A percentile compares a stretch with the other conserved stretches of the same genome.
Conservation (phyloP, 2,329 filamentous ascomycete species). For the Penicillium paneum region DNA sequence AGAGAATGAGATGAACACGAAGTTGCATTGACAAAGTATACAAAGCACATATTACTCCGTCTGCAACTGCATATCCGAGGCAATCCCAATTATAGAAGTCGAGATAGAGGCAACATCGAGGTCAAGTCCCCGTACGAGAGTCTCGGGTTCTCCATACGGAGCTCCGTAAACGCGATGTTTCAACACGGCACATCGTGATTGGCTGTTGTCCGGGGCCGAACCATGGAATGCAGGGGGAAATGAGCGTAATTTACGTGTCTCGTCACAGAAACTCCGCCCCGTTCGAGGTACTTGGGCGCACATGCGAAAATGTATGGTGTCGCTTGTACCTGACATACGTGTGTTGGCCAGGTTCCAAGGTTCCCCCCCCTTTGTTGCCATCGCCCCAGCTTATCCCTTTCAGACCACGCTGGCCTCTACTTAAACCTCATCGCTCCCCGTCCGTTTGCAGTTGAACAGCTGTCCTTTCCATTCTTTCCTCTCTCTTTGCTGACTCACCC, state of each 20-base stretch:
- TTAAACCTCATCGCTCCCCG: slow-evolving; percentile 28
- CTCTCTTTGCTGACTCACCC: slow-evolving; percentile 15
- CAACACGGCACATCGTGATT: background rate
- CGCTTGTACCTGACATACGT: slow-evolving; percentile 1
- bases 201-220: background rate
- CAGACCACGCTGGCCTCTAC: slow-evolving; percentile 44
- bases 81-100: background rate
- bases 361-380: background rate
- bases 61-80: background rate
- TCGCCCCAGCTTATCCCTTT: slow-evolving; percentile 14
- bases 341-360: background rate
- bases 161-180: background rate
- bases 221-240: slow-evolving; percentile 17
- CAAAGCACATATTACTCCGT: background rate
- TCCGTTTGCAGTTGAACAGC: slow-evolving; percentile 25
- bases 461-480: slow-evolving; percentile 32
- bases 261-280: slow-evolving; percentile 2
- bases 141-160: background rate
- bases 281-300: background rate
- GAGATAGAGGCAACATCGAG: background rate
- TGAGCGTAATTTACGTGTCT: slow-evolving; percentile 9
- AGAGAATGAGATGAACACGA: background rate
- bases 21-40: background rate
- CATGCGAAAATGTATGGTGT: slow-evolving; percentile 3
- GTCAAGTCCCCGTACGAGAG: background rate